Percentiles rank a stretch among this genome's conserved stretches.
Conservation (phyloP, 345 rosid genomes). For the Jatropha curcas region DNA sequence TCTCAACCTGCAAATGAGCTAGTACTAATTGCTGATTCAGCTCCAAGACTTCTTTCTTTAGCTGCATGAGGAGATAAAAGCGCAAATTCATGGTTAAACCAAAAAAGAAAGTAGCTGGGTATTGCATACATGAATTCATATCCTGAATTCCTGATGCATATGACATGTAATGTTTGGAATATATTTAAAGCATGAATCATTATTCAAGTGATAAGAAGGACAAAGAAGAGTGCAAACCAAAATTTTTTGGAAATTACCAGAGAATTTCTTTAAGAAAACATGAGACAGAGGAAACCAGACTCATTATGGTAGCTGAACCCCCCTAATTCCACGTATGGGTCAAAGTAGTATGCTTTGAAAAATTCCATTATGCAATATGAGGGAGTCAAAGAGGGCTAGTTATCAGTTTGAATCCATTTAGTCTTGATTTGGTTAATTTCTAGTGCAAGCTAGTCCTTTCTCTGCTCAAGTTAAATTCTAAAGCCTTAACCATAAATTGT, state of each 20-base stretch:
- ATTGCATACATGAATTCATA: background rate
- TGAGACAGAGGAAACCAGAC: background rate
- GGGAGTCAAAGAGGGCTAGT: background rate
- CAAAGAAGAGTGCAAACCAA: background rate
- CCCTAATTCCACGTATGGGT: background rate
- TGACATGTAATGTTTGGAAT: background rate
- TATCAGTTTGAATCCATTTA: background rate
- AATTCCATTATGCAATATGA: background rate
- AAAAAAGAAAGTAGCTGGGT: background rate
- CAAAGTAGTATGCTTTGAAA: background rate
- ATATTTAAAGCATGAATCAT: background rate
- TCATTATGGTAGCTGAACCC: background rate
- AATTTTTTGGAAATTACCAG: background rate
- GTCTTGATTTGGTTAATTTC: too few relatives aligned
- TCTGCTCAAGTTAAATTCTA: background rate
- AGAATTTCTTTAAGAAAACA: background rate
- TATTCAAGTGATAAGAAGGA: background rate
- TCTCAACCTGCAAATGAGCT: constrained; percentile 63
- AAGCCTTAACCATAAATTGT: too few relatives aligned
- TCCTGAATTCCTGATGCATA: background rate
- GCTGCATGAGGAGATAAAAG: constrained; percentile 42
- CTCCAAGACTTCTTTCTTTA: constrained; percentile 55
- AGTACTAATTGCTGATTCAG: constrained; percentile 54
- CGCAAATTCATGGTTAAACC: constrained; percentile 2
- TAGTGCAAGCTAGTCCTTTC: background rate